phyloP scores from a whole-genome alignment of 2,329 filamentous ascomycete species.

The Parascedosporium putredinis region DNA sequence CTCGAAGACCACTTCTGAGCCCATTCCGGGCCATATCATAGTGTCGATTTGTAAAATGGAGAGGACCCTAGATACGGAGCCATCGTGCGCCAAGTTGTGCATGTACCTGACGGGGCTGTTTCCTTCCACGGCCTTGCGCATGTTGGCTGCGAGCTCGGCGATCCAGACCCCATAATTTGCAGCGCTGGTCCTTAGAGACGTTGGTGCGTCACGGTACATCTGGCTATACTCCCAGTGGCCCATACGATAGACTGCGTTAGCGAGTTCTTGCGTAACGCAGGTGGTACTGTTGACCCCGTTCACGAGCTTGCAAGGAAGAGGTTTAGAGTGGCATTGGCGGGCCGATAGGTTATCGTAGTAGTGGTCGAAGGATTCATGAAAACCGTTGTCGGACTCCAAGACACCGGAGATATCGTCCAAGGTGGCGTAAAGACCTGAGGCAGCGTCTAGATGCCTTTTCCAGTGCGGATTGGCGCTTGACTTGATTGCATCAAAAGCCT shows the following conservation, averaged over 20 bases:
- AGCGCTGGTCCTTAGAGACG: constrained; percentile 51
- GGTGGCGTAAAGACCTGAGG: constrained; percentile 40
- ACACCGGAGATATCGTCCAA: constrained; percentile 64
- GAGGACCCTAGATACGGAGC: constrained; percentile 56
- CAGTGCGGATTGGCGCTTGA: constrained; percentile 39
- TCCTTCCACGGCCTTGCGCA: constrained; percentile 42
- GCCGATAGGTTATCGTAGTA: constrained; percentile 80
- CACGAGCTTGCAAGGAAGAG: constrained; percentile 56
- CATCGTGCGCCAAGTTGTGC: constrained; percentile 76
- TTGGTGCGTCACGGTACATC: constrained; percentile 58
- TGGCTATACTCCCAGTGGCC: constrained; percentile 75
- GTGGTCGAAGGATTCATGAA: constrained; percentile 66
- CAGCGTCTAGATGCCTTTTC: constrained; percentile 51
- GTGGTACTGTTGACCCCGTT: constrained; percentile 31
- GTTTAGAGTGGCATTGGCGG: constrained; percentile 63
- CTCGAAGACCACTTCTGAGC: constrained; percentile 68
- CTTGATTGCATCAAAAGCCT: constrained; percentile 32
- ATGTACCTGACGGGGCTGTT: constrained; percentile 39
- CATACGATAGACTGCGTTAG: constrained; percentile 62
- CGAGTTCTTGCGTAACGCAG: constrained; percentile 53
- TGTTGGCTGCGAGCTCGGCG: constrained; percentile 57
- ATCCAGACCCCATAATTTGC: constrained; percentile 62
- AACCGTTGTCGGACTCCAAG: constrained; percentile 40
- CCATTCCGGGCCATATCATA: constrained; percentile 84
- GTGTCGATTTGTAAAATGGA: constrained; percentile 59